These are phyloP conservation scores for Triangularia setosa DNA, from an alignment of 2,329 filamentous ascomycete genomes.

Conservation along the genomic window DNA sequence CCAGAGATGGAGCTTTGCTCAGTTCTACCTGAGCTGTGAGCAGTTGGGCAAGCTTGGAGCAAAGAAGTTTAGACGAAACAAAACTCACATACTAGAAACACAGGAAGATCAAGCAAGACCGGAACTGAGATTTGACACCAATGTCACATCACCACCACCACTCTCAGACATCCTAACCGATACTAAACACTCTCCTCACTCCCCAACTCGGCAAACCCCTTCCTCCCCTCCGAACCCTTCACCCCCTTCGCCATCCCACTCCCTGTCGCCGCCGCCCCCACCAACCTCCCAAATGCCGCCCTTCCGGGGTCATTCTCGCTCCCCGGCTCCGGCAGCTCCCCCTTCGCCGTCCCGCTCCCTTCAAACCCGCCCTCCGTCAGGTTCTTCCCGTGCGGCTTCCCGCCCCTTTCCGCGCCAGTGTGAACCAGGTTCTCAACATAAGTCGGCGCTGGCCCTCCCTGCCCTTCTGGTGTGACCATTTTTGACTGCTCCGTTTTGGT, in stretches of 20 bases:
- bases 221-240: not conserved
- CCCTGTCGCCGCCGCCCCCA: not conserved
- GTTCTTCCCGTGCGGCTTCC: slow-evolving; percentile 28
- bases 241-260: not conserved
- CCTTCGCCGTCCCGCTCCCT: slow-evolving; percentile 22
- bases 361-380: slow-evolving; percentile 27
- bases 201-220: slow-evolving; percentile 12
- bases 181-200: slow-evolving; percentile 11
- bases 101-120: not conserved
- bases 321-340: slow-evolving; percentile 27
- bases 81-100: too few relatives aligned
- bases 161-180: not conserved
- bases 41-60: not conserved
- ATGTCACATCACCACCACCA: not conserved
- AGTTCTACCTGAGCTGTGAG: not conserved
- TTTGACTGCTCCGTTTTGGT: not conserved
- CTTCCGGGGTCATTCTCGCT: slow-evolving; percentile 25
- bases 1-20: not conserved
- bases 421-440: slow-evolving; percentile 20
- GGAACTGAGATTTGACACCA: too few relatives aligned
- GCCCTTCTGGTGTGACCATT: not conserved
- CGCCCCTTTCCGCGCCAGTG: slow-evolving; percentile 1
- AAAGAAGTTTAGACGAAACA: not conserved
- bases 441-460: slow-evolving; percentile 23
- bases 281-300: slow-evolving; percentile 12